Percentiles rank a stretch among this genome's conserved stretches.
These are phyloP conservation scores for Yamadazyma diospyri DNA, from an alignment of 1,139 yeast genomes.

Conservation along the genomic window DNA sequence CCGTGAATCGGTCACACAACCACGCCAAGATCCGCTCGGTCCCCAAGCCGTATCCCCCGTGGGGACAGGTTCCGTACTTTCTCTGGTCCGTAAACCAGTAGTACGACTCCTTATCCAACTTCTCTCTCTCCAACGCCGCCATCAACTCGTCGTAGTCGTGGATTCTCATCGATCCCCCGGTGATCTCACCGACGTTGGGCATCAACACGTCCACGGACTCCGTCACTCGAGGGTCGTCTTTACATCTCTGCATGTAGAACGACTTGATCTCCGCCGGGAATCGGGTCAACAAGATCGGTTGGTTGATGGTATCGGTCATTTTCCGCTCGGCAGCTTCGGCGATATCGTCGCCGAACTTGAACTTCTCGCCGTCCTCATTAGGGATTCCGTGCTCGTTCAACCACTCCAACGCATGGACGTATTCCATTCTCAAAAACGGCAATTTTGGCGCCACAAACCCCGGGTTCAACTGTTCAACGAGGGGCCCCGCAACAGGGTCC, in stretches of 20 bases:
- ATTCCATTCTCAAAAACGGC: conserved; percentile 91
- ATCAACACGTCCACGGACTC: conserved; percentile 96
- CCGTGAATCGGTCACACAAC: conserved; percentile 96
- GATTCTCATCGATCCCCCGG: conserved; percentile 99
- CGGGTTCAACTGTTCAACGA: conserved; percentile 90
- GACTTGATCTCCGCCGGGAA: conserved; percentile 98
- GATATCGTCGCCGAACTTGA: conserved; percentile 97
- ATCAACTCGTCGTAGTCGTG: conserved; percentile 74
- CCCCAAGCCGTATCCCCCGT: conserved; percentile 98
- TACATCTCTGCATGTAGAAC: conserved; percentile 93
- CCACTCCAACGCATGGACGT: conserved; percentile 91
- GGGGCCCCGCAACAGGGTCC: conserved; percentile 89
- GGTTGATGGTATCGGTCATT: conserved; percentile 93
- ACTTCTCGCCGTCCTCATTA: conserved; percentile 89
- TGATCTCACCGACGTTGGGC: conserved; percentile 98
- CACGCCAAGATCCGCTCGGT: conserved; percentile 97
- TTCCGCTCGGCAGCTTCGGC: conserved; percentile 99
- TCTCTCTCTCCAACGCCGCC: conserved; percentile 91
- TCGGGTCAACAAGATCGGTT: conserved; percentile 84
- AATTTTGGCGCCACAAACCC: conserved; percentile 71
- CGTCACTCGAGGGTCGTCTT: conserved; percentile 89
- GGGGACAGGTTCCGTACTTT: conserved; percentile 96
- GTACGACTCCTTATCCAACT: conserved; percentile 72
- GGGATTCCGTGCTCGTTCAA: conserved; percentile 90
- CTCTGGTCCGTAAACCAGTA: conserved; percentile 97